These are phyloP conservation scores for Ustilago vetiveriae DNA, from an alignment of 1,284 basidiomycete species.

Conservation along the genomic window DNA sequence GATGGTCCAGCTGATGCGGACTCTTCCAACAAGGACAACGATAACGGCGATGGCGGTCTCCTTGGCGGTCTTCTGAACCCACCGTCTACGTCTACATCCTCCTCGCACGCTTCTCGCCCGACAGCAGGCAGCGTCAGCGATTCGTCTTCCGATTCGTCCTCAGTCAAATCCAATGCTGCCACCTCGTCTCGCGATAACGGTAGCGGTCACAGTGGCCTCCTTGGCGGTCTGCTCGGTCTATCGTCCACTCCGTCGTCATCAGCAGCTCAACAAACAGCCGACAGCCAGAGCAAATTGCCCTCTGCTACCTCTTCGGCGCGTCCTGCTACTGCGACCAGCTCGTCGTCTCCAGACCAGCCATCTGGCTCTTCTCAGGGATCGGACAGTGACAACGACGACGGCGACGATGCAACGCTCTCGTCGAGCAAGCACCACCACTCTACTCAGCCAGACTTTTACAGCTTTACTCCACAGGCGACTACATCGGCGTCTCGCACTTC, in stretches of 20 bases:
- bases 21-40: neutral
- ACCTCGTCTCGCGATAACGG: neutral
- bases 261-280: conserved; percentile 7
- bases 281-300: neutral
- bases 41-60: neutral
- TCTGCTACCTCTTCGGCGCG: conserved; percentile 11
- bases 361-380: conserved; percentile 1
- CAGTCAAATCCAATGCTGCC: too few relatives aligned
- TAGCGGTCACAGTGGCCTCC: conserved; percentile 4
- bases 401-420: conserved; percentile 3
- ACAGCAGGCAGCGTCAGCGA: too few relatives aligned
- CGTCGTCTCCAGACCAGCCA: neutral
- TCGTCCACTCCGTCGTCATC: conserved; percentile 10
- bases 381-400: neutral
- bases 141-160: too few relatives aligned
- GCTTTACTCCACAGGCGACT: conserved; percentile 19
- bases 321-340: neutral
- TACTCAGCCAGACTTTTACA: conserved; percentile 27
- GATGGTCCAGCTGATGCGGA: neutral
- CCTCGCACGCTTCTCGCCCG: neutral
- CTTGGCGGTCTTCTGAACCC: conserved; percentile 2
- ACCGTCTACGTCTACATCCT: conserved; percentile 9
- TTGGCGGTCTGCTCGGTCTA: conserved; percentile 1
- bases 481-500: conserved; percentile 8
- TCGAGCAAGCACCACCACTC: conserved; percentile 13